phyloP scores from a whole-genome alignment of 2,329 filamentous ascomycete species.

The Penicillium sp. region DNA sequence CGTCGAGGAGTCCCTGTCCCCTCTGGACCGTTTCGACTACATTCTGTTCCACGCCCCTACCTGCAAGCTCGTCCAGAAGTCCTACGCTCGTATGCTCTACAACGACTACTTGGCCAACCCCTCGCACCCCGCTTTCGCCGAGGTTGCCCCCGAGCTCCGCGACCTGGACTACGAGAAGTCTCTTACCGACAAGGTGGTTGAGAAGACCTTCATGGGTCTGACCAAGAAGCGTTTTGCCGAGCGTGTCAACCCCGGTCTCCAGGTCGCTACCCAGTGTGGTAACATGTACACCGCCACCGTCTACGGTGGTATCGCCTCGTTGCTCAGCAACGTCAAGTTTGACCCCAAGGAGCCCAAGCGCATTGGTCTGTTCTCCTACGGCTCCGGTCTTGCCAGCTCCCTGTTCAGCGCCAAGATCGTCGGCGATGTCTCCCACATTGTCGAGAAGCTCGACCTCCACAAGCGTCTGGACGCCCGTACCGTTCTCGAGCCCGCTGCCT shows the following conservation, averaged over 20 bases:
- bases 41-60: conserved; percentile 80
- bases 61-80: conserved; percentile 86
- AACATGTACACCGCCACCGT: conserved; percentile 66
- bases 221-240: conserved; percentile 83
- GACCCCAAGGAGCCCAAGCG: conserved; percentile 69
- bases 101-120: conserved; percentile 79
- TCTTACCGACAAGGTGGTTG: conserved; percentile 75
- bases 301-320: conserved; percentile 57
- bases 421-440: conserved; percentile 68
- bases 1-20: conserved; percentile 56
- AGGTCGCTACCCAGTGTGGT: conserved; percentile 74
- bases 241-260: conserved; percentile 70
- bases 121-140: conserved; percentile 66
- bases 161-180: conserved; percentile 80
- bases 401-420: conserved; percentile 67
- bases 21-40: conserved; percentile 80
- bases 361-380: conserved; percentile 76
- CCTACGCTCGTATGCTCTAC: conserved; percentile 79
- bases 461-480: conserved; percentile 66
- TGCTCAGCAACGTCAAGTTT: conserved; percentile 66
- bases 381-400: conserved; percentile 74
- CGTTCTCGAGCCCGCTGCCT: conserved; percentile 68
- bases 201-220: conserved; percentile 83
- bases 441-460: conserved; percentile 69
- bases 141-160: conserved; percentile 73